phyloP scores from a whole-genome alignment of 2,329 filamentous ascomycete species.

The Calonectria pseudoturangicola region DNA sequence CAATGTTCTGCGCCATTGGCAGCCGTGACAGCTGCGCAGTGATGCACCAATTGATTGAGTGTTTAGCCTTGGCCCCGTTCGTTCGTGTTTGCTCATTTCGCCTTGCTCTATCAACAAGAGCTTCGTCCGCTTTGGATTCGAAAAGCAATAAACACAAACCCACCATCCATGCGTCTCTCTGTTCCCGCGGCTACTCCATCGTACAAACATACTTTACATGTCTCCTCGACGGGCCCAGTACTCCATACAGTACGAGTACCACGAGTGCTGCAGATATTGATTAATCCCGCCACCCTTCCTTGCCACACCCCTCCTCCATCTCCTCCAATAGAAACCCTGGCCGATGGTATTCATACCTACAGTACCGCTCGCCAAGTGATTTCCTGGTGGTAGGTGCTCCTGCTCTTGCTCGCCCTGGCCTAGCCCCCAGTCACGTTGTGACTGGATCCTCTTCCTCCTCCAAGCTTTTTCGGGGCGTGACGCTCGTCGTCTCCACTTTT shows the following conservation, averaged over 20 bases:
- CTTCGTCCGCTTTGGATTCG: constrained; percentile 13
- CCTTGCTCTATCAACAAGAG: constrained; percentile 17
- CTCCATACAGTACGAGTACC: constrained; percentile 37
- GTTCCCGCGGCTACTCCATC: constrained; percentile 38
- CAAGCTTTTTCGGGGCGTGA: constrained; percentile 53
- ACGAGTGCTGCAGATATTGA: constrained; percentile 29
- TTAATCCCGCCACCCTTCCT: constrained; percentile 40
- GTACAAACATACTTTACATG: constrained; percentile 34
- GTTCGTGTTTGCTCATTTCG: constrained; percentile 9
- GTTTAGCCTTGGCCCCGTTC: neutral
- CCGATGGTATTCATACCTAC: constrained; percentile 23
- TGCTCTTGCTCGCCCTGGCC: constrained; percentile 38
- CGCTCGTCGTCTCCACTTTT: constrained; percentile 54
- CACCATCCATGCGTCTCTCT: constrained; percentile 33
- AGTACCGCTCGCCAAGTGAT: constrained; percentile 31
- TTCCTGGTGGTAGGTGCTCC: constrained; percentile 30
- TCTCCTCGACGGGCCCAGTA: constrained; percentile 18
- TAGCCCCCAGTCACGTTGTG: constrained; percentile 33
- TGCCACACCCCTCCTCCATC: constrained; percentile 27
- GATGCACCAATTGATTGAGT: constrained; percentile 15
- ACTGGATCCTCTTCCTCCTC: constrained; percentile 41
- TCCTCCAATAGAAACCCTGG: constrained; percentile 26
- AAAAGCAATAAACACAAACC: constrained; percentile 31
- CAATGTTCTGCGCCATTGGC: constrained; percentile 5
- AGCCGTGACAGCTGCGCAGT: constrained; percentile 8